Evolutionary conservation across 768 basidiomycete genomes (phyloP).

Genomic region (Boletus pseudopeckii): DNA sequence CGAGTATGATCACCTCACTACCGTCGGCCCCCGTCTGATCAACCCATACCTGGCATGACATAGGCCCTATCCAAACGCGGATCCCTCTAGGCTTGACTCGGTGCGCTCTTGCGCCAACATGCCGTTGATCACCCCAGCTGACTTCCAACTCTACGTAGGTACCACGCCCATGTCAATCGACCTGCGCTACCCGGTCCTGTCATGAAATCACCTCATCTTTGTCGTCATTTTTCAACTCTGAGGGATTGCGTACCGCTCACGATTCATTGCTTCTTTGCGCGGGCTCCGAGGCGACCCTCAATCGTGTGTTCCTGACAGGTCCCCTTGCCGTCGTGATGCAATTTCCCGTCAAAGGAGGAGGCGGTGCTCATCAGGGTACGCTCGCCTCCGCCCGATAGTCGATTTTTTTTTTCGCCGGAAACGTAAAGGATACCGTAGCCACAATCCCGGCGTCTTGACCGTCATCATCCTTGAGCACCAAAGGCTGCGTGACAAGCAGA

Average conservation of each 20-base stretch:
- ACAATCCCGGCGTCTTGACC: neutral
- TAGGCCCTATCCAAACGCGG: neutral
- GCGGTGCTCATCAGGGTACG: constrained; percentile 18
- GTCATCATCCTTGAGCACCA: neutral
- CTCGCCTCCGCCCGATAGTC: neutral
- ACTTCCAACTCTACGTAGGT: constrained; percentile 7
- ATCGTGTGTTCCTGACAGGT: constrained; percentile 22
- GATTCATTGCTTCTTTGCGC: constrained; percentile 18
- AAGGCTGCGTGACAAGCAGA: neutral
- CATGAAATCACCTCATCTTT: constrained; percentile 25
- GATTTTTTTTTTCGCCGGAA: neutral
- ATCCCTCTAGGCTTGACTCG: neutral
- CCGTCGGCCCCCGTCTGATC: constrained; percentile 2
- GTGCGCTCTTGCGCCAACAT: constrained; percentile 6
- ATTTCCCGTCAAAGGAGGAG: constrained; percentile 14
- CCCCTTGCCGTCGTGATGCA: constrained; percentile 26
- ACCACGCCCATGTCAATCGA: constrained; percentile 15
- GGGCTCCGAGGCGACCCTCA: constrained; percentile 30
- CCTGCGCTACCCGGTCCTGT: constrained; percentile 5
- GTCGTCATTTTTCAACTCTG: constrained; percentile 11
- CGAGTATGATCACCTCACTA: constrained; percentile 4
- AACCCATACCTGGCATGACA: neutral
- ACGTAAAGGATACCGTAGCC: constrained; percentile 12
- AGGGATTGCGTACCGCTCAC: neutral
- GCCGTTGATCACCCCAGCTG: constrained; percentile 9